Conservation (phyloP, 257 asterid genomes). For the Fraxinus americana region DNA sequence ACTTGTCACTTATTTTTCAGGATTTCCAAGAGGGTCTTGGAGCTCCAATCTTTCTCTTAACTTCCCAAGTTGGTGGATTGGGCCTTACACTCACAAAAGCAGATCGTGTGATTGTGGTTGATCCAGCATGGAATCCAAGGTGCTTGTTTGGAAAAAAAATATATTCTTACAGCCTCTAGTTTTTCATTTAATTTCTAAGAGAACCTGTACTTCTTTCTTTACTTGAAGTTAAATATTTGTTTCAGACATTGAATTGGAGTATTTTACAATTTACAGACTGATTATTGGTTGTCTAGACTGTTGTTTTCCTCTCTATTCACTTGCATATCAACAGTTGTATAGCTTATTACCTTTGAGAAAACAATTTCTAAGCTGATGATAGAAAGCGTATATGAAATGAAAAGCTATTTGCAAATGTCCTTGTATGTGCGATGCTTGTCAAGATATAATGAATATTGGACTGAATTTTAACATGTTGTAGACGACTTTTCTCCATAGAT, state of each 20-base stretch:
- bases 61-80: conserved; percentile 96
- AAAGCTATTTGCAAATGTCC: background rate
- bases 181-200: conserved; percentile 4
- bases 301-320: background rate
- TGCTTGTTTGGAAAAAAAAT: conserved; percentile 16
- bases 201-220: conserved; percentile 10
- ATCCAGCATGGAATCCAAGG: conserved; percentile 99
- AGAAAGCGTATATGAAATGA: background rate
- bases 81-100: conserved; percentile 97
- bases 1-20: conserved; percentile 37
- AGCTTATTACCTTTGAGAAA: conserved; percentile 9
- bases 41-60: conserved; percentile 81
- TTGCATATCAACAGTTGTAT: background rate
- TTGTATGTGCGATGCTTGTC: background rate
- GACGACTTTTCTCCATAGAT: background rate
- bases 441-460: background rate
- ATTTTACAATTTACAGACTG: background rate
- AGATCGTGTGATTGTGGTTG: conserved; percentile 93
- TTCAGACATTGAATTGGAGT: background rate
- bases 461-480: conserved; percentile 13
- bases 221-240: background rate
- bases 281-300: background rate
- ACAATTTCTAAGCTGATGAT: background rate
- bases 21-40: conserved; percentile 91
- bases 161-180: background rate